phyloP scores from a whole-genome alignment of 768 basidiomycete species.

The Termitomyces sp. region DNA sequence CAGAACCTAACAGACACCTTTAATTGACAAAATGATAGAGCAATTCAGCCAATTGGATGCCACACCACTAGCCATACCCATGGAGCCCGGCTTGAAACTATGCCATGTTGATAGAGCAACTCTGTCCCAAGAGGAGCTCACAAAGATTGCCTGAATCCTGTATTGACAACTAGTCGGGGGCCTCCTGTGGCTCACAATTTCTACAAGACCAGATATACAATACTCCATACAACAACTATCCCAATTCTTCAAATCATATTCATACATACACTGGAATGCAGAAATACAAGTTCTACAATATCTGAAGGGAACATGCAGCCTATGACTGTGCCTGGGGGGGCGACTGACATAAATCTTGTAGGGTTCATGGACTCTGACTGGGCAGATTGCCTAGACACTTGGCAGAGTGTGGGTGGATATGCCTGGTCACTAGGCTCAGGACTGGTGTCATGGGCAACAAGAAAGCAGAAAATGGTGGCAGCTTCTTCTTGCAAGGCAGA shows the following conservation, averaged over 20 bases:
- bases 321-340: no score
- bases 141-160: no score
- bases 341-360: not conserved
- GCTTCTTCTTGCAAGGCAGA: no score
- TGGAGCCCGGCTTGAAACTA: constrained; percentile 4
- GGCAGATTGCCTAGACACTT: no score
- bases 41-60: constrained; percentile 16
- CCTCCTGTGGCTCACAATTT: not conserved
- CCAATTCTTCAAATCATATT: not conserved
- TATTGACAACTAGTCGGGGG: not conserved
- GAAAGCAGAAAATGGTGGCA: no score
- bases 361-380: not conserved
- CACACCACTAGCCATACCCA: constrained; percentile 7
- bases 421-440: no score
- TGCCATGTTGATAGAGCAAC: not conserved
- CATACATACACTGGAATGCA: not conserved
- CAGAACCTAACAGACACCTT: no score
- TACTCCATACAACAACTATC: not conserved
- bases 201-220: constrained; percentile 6
- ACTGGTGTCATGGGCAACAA: no score
- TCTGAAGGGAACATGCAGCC: no score
- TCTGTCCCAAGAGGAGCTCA: not conserved
- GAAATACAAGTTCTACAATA: not conserved
- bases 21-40: no score
- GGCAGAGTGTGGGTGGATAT: no score